Conservation (phyloP, 768 basidiomycete species). For the Coprinopsis cinerea region DNA sequence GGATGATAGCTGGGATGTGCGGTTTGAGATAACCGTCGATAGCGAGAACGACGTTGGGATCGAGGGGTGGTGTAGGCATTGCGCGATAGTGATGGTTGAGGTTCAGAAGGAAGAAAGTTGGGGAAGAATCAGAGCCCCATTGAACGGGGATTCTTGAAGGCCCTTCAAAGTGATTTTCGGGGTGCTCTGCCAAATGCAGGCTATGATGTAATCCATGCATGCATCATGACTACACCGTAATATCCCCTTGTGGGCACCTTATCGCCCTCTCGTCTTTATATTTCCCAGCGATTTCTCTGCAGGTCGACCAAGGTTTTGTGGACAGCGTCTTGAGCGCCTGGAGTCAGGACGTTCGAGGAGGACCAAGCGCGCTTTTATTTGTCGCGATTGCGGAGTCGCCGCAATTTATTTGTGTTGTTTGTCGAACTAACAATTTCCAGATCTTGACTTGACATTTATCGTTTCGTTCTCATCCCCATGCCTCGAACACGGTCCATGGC, state of each 20-base stretch:
- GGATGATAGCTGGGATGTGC: slow-evolving; percentile 62
- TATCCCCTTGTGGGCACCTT: not conserved
- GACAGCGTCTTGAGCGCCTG: too few relatives aligned
- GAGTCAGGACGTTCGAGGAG: too few relatives aligned
- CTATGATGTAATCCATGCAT: slow-evolving; percentile 11
- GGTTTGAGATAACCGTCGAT: slow-evolving; percentile 72
- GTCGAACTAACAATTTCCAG: too few relatives aligned
- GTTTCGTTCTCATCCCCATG: not conserved
- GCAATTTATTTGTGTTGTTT: too few relatives aligned
- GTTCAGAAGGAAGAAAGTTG: not conserved
- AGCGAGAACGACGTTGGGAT: slow-evolving; percentile 51
- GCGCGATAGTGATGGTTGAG: slow-evolving; percentile 3
- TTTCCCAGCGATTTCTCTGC: too few relatives aligned
- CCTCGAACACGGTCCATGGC: not conserved
- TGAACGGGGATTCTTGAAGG: not conserved
- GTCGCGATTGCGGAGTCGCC: too few relatives aligned
- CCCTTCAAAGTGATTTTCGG: not conserved
- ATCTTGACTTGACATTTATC: not conserved
- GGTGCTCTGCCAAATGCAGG: slow-evolving; percentile 8
- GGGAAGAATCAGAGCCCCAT: not conserved
- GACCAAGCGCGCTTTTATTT: too few relatives aligned
- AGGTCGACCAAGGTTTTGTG: too few relatives aligned
- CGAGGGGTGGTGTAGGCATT: slow-evolving; percentile 45
- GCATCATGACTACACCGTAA: slow-evolving; percentile 3
- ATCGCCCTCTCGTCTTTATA: too few relatives aligned